Evolutionary conservation across 306 rosid genomes (phyloP).

Genomic region (Trichosanthes cucumerina): DNA sequence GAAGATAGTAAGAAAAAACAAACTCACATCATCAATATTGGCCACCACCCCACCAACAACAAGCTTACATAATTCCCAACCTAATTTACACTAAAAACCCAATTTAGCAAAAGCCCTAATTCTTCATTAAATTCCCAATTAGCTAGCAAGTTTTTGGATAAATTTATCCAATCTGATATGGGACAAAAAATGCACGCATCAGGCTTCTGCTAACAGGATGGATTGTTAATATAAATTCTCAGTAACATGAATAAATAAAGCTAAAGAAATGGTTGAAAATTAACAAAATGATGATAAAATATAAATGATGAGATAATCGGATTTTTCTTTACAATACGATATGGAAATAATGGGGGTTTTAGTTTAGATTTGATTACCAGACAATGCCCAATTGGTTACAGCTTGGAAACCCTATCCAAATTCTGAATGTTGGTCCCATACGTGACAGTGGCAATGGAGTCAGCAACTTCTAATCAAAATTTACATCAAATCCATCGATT

Average conservation of each 20-base stretch:
- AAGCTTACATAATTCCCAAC: not conserved
- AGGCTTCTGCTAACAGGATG: not conserved
- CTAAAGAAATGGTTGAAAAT: not conserved
- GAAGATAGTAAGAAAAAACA: not conserved
- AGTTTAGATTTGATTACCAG: slow-evolving; percentile 11
- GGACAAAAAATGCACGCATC: not conserved
- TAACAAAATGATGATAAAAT: not conserved
- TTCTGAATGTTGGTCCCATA: slow-evolving; percentile 6
- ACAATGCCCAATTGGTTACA: slow-evolving; percentile 5
- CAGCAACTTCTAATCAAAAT: not conserved
- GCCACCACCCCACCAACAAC: slow-evolving; percentile 7
- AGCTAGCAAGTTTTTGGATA: not conserved
- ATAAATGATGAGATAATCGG: not conserved
- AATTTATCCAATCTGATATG: not conserved
- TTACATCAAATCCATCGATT: slow-evolving; percentile 5
- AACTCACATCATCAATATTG: slow-evolving; percentile 2
- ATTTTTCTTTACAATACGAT: not conserved
- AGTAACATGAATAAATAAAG: not conserved
- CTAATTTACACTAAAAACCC: not conserved
- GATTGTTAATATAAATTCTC: not conserved
- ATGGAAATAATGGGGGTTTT: not conserved
- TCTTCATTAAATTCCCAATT: not conserved
- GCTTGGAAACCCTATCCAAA: slow-evolving; percentile 13
- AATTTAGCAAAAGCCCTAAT: not conserved
- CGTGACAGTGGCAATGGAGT: slow-evolving; percentile 13